A percentile compares a stretch with the other conserved stretches of the same genome.
phyloP scores from a whole-genome alignment of 441 rosid species.

The Capsella rubella region DNA sequence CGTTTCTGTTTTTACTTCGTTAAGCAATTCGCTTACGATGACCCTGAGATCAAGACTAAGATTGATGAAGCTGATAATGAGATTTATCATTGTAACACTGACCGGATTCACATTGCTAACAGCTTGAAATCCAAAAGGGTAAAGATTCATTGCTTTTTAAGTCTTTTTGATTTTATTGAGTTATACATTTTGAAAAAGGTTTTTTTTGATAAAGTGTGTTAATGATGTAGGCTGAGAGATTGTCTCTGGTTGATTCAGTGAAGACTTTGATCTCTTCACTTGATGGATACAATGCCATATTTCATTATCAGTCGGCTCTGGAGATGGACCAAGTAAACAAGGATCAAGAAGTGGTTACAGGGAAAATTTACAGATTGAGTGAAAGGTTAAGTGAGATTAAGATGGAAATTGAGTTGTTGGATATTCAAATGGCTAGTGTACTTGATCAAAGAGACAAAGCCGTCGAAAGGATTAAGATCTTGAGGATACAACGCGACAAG shows the following conservation, averaged over 20 bases:
- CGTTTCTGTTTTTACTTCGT: conserved; percentile 58
- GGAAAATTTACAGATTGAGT: conserved; percentile 10
- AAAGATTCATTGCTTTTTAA: too few relatives aligned
- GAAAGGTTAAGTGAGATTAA: conserved; percentile 32
- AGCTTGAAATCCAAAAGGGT: conserved; percentile 70
- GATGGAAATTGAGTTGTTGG: conserved; percentile 34
- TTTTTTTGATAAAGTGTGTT: conserved; percentile 22
- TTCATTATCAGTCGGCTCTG: conserved; percentile 11
- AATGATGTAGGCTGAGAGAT: conserved; percentile 59
- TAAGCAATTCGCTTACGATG: conserved; percentile 58
- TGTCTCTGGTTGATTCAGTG: conserved; percentile 58
- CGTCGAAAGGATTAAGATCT: conserved; percentile 32
- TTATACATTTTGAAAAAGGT: conserved; percentile 2
- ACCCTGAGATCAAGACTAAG: conserved; percentile 73
- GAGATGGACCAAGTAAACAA: conserved; percentile 8
- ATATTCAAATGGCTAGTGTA: conserved; percentile 20
- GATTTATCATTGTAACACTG: conserved; percentile 57
- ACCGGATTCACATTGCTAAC: conserved; percentile 54
- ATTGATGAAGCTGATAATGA: conserved; percentile 74
- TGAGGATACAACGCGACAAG: conserved; percentile 40
- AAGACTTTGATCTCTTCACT: conserved; percentile 55
- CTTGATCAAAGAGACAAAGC: conserved; percentile 41
- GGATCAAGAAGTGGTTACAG: conserved; percentile 29
- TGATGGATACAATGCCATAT: conserved; percentile 51
- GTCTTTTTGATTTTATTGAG: background rate